These are phyloP conservation scores for Arthrobotrys iridis DNA, from an alignment of 2,329 filamentous ascomycete genomes.

Conservation along the genomic window DNA sequence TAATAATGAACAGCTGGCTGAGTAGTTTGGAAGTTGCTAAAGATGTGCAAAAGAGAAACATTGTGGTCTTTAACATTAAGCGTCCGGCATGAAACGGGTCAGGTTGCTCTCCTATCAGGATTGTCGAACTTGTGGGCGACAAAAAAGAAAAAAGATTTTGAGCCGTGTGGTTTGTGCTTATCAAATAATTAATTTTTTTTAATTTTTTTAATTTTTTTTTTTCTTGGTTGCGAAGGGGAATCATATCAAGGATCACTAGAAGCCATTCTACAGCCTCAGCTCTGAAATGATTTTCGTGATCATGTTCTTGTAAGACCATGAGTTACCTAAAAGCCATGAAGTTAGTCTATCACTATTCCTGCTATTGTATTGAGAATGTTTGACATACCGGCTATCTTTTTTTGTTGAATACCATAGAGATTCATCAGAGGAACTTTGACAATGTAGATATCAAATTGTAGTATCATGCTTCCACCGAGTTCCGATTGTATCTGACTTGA, in stretches of 20 bases:
- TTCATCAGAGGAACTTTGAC: slow-evolving; percentile 95
- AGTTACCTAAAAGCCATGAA: slow-evolving; percentile 72
- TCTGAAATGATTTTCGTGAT: slow-evolving; percentile 92
- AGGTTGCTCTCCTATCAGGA: not conserved
- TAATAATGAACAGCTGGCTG: not conserved
- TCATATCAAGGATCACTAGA: slow-evolving; percentile 24
- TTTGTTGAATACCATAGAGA: slow-evolving; percentile 96
- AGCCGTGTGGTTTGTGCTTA: too few relatives aligned
- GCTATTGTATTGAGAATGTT: not conserved
- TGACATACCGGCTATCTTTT: slow-evolving; percentile 74
- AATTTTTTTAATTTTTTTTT: too few relatives aligned
- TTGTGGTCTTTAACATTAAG: not conserved
- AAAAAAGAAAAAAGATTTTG: not conserved
- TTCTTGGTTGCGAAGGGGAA: not conserved
- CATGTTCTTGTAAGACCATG: slow-evolving; percentile 99
- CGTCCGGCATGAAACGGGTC: not conserved
- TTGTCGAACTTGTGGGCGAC: not conserved
- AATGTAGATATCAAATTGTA: slow-evolving; percentile 95
- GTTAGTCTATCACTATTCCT: not conserved
- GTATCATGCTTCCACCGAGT: slow-evolving; percentile 80
- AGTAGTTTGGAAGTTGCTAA: not conserved
- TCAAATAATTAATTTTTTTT: not conserved
- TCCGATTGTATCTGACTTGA: slow-evolving; percentile 87
- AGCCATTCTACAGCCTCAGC: slow-evolving; percentile 72
- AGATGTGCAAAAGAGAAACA: not conserved